These are phyloP conservation scores for Tulasnella sp. DNA, from an alignment of 768 basidiomycete species.

Conservation along the genomic window DNA sequence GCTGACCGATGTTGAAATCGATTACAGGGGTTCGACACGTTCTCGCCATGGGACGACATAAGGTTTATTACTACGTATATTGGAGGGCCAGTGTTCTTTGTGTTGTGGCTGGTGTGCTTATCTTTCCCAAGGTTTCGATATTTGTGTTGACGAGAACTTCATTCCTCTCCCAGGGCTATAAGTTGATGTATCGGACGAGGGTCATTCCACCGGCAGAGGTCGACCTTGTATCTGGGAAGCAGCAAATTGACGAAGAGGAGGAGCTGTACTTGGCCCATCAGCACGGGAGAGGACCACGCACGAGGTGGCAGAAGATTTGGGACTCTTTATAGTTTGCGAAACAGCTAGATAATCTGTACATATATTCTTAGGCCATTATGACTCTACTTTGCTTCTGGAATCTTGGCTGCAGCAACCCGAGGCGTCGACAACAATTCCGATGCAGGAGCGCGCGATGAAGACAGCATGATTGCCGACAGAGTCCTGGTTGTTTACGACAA, in stretches of 20 bases:
- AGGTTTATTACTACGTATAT: conserved; percentile 55
- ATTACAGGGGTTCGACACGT: conserved; percentile 38
- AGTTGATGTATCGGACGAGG: conserved; percentile 31
- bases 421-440: not conserved
- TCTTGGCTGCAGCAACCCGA: not conserved
- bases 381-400: not conserved
- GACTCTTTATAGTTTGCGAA: conserved; percentile 24
- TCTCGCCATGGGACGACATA: conserved; percentile 48
- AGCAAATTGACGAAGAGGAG: conserved; percentile 62
- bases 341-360: not conserved
- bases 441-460: not conserved
- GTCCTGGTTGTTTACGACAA: not conserved
- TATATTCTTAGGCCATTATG: not conserved
- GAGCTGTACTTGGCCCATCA: conserved; percentile 47
- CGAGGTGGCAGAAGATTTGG: conserved; percentile 29
- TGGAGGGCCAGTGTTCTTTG: conserved; percentile 30
- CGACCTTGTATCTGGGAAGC: conserved; percentile 57
- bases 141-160: not conserved
- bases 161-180: conserved; percentile 20
- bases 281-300: conserved; percentile 31
- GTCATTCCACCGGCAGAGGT: conserved; percentile 47
- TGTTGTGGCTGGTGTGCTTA: conserved; percentile 21
- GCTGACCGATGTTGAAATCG: not conserved
- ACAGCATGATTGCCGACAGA: not conserved
- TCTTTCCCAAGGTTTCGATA: not conserved